Base-by-base conservation (phyloP, 352 stramenopile species). In the Halophytophthora polymorphica region DNA sequence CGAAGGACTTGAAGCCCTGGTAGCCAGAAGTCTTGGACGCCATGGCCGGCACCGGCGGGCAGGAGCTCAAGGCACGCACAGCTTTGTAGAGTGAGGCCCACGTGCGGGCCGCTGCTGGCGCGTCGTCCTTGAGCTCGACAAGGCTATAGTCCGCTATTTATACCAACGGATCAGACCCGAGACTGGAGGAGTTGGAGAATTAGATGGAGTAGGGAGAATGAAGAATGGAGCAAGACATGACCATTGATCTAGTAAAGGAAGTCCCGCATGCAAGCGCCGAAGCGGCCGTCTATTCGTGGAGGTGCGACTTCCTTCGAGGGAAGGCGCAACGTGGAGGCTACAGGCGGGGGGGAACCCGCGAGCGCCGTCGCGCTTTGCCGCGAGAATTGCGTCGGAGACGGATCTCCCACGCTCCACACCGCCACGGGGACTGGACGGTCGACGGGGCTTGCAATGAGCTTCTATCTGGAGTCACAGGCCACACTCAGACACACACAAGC, bases 1-100 rank as follows among this genome's bases (percentile, higher is more conserved):
- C 64, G 46, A 88, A 89, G 10, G 73, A 89, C 54, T 74, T 65
- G 69, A 90, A 94, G 25, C 82, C 84, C 59, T 94, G 82, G 54
- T 92, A 90, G 3, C 81, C 83, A 33, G 64, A 73, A 49, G 71
- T 78, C 54, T 65, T 72, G 53, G 72, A 80, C 28, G 69, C 72
- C 66, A 79, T 83, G 36, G 33, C 23, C 15, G 31, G 31, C 38
- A 44, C 13, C 42, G 15, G 8, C 35, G 21, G 37, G 17, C 21
- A 18, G 29, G 21, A 53, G 19, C 5, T 36, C 36, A 38, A 45
- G 33, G 15, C 28, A 48, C 19, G 29, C 12, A 12, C 17, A 53
- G 6, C 29, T 15, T 14, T 29, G 17, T 48, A 38, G 34, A 53
- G 34, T 38, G 58, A 66, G 50, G 49, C 49, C 45, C 15, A 31